Evolutionary conservation across 164 flowering plant species (phyloP), one percentile per base, ranked within the genome.

Genomic region (Cinnamomum micranthum): DNA sequence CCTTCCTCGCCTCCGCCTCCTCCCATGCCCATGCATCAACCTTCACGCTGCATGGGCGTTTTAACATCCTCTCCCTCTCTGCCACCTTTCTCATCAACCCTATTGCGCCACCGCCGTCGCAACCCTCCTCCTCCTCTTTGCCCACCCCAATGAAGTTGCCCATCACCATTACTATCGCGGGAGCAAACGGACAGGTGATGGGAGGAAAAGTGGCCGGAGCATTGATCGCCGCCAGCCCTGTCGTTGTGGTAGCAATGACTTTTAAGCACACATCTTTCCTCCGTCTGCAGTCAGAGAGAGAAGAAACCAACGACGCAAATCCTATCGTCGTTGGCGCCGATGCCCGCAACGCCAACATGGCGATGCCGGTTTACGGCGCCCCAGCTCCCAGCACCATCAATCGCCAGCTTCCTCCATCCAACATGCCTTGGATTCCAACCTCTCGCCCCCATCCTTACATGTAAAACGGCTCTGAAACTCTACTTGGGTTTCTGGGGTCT

Each of bases 21-120:
- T 5, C 60, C 13, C n/a, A 55, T 0, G 2, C 10, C 47, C 85
- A 81, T 65, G 82, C 81, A 23, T 74, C 83, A 35, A 76, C 87
- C 2, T 73, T 89, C 60, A 77, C 86, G 0, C 84, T 91, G 20
- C 90, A 81, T 65, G 92, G 95, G 23, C 81, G 85, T 12, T 87
- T 87, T 73, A 73, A 84, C 68, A 78, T 91, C 15, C 77, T 89
- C 15, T 83, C 88, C 0, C 71, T 91, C 35, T 82, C 88, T 1
- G 95, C 88, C 4, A 78, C 87, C 6, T 79, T 77, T 47, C 58
- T 71, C 70, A 6, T 28, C 63, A 64, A 66, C 7, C 59, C 20
- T 24, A 22, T 27, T 12, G 4, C 17, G 7, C 58, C 24, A 47
- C 28, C 15, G 9, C 41, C 41, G 15, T 19, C 20, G 5, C 64